A percentile compares a stretch with the other conserved stretches of the same genome.
phyloP scores from a whole-genome alignment of 23 red algal species.

The Pyropia haitanensis region DNA sequence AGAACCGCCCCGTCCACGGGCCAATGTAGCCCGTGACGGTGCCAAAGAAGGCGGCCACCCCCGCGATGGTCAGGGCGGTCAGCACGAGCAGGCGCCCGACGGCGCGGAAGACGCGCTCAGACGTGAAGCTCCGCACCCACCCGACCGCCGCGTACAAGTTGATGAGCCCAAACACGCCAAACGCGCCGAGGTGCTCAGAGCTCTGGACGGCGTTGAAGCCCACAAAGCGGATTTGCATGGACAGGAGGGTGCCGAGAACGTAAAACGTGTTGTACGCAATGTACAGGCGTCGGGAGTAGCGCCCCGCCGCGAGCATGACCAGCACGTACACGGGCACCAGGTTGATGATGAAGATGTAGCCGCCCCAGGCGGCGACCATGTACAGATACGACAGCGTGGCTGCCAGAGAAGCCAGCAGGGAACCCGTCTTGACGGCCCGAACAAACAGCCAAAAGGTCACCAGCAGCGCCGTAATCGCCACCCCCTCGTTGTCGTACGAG shows the following conservation, averaged over 20 bases:
- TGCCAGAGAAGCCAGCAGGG: constrained; percentile 65
- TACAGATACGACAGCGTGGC: constrained; percentile 81
- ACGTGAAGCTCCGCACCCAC: constrained; percentile 75
- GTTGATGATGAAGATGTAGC: constrained; percentile 99
- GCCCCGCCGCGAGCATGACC: constrained; percentile 74
- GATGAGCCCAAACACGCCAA: constrained; percentile 76
- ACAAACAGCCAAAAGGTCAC: constrained; percentile 83
- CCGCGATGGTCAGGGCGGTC: constrained; percentile 13
- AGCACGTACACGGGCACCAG: constrained; percentile 95
- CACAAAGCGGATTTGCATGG: constrained; percentile 99
- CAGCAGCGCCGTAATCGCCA: constrained; percentile 93
- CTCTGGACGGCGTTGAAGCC: constrained; percentile 93
- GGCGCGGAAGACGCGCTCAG: constrained; percentile 36
- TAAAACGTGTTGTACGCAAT: constrained; percentile 94
- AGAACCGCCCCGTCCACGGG: constrained; percentile 84
- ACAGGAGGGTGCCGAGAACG: constrained; percentile 88
- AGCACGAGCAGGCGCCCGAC: constrained; percentile 56
- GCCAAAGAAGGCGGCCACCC: constrained; percentile 26
- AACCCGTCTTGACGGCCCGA: constrained; percentile 85
- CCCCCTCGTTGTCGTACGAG: constrained; percentile 95
- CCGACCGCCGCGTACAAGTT: constrained; percentile 58
- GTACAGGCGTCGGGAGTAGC: constrained; percentile 90
- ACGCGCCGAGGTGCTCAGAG: constrained; percentile 82
- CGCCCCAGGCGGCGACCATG: constrained; percentile 99
- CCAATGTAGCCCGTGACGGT: constrained; percentile 43